These are phyloP conservation scores for Aphanomyces euteiches DNA, from an alignment of 352 stramenopile genomes.

Conservation along the genomic window DNA sequence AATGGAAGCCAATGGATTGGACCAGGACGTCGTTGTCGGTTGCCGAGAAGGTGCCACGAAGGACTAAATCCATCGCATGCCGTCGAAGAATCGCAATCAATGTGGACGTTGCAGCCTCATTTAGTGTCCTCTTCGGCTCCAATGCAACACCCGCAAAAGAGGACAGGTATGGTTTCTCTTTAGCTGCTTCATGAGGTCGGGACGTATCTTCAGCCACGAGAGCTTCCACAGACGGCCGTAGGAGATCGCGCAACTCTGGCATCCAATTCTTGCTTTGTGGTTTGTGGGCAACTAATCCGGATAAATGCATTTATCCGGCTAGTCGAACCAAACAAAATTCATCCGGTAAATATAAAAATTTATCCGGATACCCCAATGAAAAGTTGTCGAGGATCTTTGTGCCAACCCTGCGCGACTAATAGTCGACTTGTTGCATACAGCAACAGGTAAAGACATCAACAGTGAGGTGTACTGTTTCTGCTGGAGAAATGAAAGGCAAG, in stretches of 20 bases:
- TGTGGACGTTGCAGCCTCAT: background rate
- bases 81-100: slow-evolving; percentile 16
- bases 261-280: too few relatives aligned
- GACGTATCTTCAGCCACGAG: background rate
- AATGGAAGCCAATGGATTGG: background rate
- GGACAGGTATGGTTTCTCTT: slow-evolving; percentile 5
- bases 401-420: too few relatives aligned
- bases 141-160: slow-evolving; percentile 3
- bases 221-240: slow-evolving; percentile 4
- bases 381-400: too few relatives aligned
- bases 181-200: background rate
- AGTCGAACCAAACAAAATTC: too few relatives aligned
- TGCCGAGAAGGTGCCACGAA: slow-evolving; percentile 4
- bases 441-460: too few relatives aligned
- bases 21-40: background rate
- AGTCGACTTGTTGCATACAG: too few relatives aligned
- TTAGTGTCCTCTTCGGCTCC: background rate
- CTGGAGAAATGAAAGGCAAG: too few relatives aligned
- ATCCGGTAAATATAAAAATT: too few relatives aligned
- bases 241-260: background rate
- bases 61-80: background rate
- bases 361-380: too few relatives aligned
- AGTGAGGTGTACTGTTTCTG: too few relatives aligned
- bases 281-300: too few relatives aligned
- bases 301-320: too few relatives aligned